Base-by-base conservation (phyloP, 192 early-diverging fungal genomes). In the Hyaloraphidium curvatum region DNA sequence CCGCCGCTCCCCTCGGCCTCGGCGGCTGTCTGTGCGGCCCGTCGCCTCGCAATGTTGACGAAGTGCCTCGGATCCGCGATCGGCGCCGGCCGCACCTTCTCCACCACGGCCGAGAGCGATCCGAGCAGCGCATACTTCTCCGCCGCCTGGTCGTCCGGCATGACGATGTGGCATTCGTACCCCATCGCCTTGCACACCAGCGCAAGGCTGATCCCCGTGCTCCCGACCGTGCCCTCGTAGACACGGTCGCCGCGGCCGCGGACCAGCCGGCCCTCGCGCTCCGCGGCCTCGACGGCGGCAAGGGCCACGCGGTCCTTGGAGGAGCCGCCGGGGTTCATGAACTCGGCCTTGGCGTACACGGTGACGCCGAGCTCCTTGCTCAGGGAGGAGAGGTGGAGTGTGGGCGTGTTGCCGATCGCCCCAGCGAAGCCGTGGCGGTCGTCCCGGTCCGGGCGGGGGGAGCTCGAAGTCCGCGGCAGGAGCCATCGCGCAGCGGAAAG, bases 181-280 rank as follows among this genome's bases (percentile, higher is more conserved):
- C 94, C 92, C 29, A 77, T 80, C 0, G 92, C 91, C 14, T 79
- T 73, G 14, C 84, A 79, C 31, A 96, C 81, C 67, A 84, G 81
- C 2, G 94, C 92, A 29, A 98, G 71, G 2, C 91, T 88, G 28
- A 98, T 93, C 2, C 94, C 94, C 0, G 94, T 98, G 1, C 83
- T 87, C 3, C 94, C 94, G 9, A 90, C 87, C 0, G 94, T 98
- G 27, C 91, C 91, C 55, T 97, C 94, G 62, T 89, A 89, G 22
- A 97, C 78, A 9, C 81, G 81, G 29, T 73, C 79, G 26, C 76
- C 80, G 13, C 72, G 77, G 51, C 84, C 70, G 31, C 90, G 89
- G 1, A 51, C 59, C 30, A 97, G 72, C 9, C 78, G 55, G 3
- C 84, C 83, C 2, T 57, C 25, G 1, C 39, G 30, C 59, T 95